Evolutionary conservation across 257 asterid genomes (phyloP).

Genomic region (Nicotiana undulata): DNA sequence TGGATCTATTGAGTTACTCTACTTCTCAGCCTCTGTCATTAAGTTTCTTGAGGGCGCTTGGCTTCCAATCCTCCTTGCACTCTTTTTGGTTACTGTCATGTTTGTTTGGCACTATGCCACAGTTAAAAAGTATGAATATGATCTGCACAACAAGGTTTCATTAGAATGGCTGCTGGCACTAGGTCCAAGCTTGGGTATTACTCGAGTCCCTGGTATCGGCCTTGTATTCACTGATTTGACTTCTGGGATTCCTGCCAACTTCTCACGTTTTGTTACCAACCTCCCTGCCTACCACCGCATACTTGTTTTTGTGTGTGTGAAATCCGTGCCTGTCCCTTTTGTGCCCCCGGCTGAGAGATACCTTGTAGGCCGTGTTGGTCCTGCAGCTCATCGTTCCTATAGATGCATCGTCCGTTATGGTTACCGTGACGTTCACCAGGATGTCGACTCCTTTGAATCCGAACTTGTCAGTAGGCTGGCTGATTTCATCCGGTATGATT

Average conservation of each 20-base stretch:
- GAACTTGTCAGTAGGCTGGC: slow-evolving; percentile 54
- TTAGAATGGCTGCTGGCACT: slow-evolving; percentile 83
- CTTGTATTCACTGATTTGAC: slow-evolving; percentile 87
- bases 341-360: slow-evolving; percentile 81
- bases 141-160: slow-evolving; percentile 92
- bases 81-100: slow-evolving; percentile 83
- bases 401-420: slow-evolving; percentile 91
- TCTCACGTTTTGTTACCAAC: slow-evolving; percentile 87
- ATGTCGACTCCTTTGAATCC: slow-evolving; percentile 76
- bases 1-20: slow-evolving; percentile 77
- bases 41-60: slow-evolving; percentile 97
- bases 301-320: slow-evolving; percentile 80
- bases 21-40: slow-evolving; percentile 85
- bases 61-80: slow-evolving; percentile 95
- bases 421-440: slow-evolving; percentile 90
- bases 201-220: slow-evolving; percentile 92
- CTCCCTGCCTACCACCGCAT: slow-evolving; percentile 93
- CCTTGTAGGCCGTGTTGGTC: slow-evolving; percentile 92
- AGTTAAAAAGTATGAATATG: slow-evolving; percentile 71
- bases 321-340: slow-evolving; percentile 82
- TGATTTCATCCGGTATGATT: slow-evolving; percentile 72
- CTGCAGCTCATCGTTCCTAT: slow-evolving; percentile 77
- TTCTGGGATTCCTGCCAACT: slow-evolving; percentile 91
- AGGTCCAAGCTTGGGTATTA: slow-evolving; percentile 96
- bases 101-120: slow-evolving; percentile 96